Evolutionary conservation across 1,284 basidiomycete species (phyloP), one percentile per base, ranked within the genome.

Genomic region (Ustilago xerochloae): DNA sequence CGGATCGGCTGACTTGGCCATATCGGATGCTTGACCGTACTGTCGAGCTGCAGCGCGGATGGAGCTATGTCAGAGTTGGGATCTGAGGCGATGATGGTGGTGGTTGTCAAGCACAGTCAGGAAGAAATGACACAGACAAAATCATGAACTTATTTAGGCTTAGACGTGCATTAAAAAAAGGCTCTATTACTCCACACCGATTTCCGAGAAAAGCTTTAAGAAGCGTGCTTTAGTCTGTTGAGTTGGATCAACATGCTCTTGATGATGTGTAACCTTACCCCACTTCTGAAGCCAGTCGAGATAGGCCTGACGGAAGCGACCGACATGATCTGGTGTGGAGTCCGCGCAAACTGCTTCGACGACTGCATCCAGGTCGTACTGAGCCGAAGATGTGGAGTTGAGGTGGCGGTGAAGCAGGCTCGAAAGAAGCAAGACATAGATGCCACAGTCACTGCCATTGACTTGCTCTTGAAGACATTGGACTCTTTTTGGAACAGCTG

Each of bases 1-100:
- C 4, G 84, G 80, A 52, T 85, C 84, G 6, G 61, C 35, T 12
- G 72, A 64, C 46, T 73, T 79, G 46, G 71, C 66, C 60, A 76
- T 78, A 20, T 13, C 29, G 46, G 16, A 3, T 18, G 16, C 50
- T 47, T n/a, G n/a, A n/a, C n/a, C n/a, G n/a, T n/a, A n/a, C n/a
- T n/a, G n/a, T n/a, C n/a, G n/a, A n/a, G 22, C 22, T 39, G 7
- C 35, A 12, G 4, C 6, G 35, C 5, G 35, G 35, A 6, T 4
- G 20, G n/a, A 10, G n/a, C 22, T 5, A 6, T 13, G 26, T 24
- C 8, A 43, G 22, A 26, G 12, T 12, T 15, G n/a, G n/a, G 22
- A 15, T 8, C 20, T 43, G 12, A 13, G 52, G 6, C n/a, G n/a
- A n/a, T 29, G 22, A 26, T 52, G 30, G 41, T 43, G 20, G 43